Percentiles rank a stretch among this genome's conserved stretches.
Evolutionary conservation across 768 basidiomycete species (phyloP).

Genomic region (Fomitopsis pulvina): DNA sequence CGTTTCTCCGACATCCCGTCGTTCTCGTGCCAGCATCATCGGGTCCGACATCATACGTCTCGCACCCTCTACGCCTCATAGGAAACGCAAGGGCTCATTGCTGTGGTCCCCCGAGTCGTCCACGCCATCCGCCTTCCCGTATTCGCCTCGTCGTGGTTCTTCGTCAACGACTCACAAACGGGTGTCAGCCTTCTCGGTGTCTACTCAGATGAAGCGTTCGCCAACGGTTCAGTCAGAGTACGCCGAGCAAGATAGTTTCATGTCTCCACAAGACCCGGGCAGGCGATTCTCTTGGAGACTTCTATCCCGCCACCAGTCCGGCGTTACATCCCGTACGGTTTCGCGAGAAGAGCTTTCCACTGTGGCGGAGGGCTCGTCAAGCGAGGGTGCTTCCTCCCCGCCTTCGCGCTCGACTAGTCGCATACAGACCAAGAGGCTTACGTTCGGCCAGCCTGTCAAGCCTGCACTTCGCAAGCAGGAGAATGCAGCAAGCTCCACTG

Average conservation of each 20-base stretch:
- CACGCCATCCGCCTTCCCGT: not conserved
- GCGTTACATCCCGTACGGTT: slow-evolving; percentile 8
- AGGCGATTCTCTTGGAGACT: not conserved
- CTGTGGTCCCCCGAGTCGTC: slow-evolving; percentile 9
- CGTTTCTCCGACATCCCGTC: not conserved
- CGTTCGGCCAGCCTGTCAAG: slow-evolving; percentile 3
- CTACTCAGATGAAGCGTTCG: not conserved
- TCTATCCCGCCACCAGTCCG: slow-evolving; percentile 2
- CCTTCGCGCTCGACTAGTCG: not conserved
- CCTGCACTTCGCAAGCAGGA: not conserved
- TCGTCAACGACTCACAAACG: not conserved
- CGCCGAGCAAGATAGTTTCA: not conserved
- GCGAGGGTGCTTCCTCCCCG: not conserved
- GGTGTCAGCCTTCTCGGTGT: slow-evolving; percentile 6
- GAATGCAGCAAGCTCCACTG: not conserved
- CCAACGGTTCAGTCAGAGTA: not conserved
- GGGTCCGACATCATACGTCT: slow-evolving; percentile 26
- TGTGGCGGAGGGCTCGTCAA: slow-evolving; percentile 6
- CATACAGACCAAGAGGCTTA: not conserved
- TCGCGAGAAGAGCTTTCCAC: slow-evolving; percentile 10
- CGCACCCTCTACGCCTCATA: slow-evolving; percentile 4
- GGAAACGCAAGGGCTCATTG: not conserved
- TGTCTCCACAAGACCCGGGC: not conserved
- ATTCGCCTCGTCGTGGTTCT: slow-evolving; percentile 1
- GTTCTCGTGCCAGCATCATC: slow-evolving; percentile 12